Evolutionary conservation across 1,284 basidiomycete genomes (phyloP), one percentile per base, ranked within the genome.

Genomic region (Hemileia vastatrix): DNA sequence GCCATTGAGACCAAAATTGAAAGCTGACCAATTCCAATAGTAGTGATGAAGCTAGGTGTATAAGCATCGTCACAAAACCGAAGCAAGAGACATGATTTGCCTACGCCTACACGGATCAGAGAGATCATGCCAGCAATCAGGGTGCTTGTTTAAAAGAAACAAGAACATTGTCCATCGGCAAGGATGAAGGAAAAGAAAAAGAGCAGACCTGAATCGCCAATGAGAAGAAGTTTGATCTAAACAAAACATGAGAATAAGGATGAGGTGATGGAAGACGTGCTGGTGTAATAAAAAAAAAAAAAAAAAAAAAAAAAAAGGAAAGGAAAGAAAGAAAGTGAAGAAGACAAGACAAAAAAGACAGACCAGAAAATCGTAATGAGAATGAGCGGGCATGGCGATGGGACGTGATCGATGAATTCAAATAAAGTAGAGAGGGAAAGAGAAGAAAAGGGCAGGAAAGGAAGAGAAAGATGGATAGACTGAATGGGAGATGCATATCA

Each of bases 61-160:
- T 94, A 98, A 67, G 94, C 90, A 78, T 98, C 95, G 80, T 98
- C 95, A 77, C 94, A 98, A 84, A 99, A 99, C 68, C 95, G 88
- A 64, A 98, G 84, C 63, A 99, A 82, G 15, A 99, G 83, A 82
- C 95, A 98, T 55, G 94, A 98, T 81, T 99, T 99, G 70, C 95
- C 95, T 71, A 98, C 78, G 60, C 78, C 77, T 70, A 68, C 51
- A 36, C 6, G n/a, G n/a, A n/a, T n/a, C n/a, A n/a, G n/a, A n/a
- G n/a, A n/a, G n/a, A n/a, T n/a, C n/a, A n/a, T n/a, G n/a, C n/a
- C n/a, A n/a, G n/a, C n/a, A n/a, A n/a, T n/a, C n/a, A n/a, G n/a
- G n/a, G 48, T 49, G 57, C 54, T 47, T 15, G 32, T 21, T 2
- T 23, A 24, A 15, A 32, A 44, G 44, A 61, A 47, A 43, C 27